These are phyloP conservation scores for Stephanodiscus minutulus DNA, from an alignment of 108 stramenopile genomes.

Conservation along the genomic window DNA sequence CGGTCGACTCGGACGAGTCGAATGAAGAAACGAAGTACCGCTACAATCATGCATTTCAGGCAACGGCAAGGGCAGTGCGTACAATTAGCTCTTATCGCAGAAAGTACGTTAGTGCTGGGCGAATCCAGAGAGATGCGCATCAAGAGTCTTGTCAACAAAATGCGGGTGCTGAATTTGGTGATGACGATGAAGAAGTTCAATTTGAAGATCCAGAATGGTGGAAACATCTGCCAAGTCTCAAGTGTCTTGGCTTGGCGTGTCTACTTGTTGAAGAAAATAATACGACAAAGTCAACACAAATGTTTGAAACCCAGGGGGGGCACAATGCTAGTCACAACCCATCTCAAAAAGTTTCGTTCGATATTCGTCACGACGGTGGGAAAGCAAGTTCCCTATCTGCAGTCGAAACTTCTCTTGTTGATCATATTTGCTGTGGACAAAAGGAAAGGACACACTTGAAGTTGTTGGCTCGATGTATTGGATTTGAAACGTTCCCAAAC, in stretches of 20 bases:
- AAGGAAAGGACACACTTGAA: constrained; percentile 67
- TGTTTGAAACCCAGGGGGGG: constrained; percentile 10
- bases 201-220: constrained; percentile 93
- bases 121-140: neutral
- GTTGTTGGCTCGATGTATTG: constrained; percentile 73
- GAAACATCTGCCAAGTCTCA: constrained; percentile 83
- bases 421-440: constrained; percentile 50
- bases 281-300: constrained; percentile 23
- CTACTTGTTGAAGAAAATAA: constrained; percentile 55
- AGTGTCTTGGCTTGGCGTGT: constrained; percentile 85
- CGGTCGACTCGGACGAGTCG: constrained; percentile 26
- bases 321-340: neutral
- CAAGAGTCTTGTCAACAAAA: neutral
- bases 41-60: constrained; percentile 38
- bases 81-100: constrained; percentile 29
- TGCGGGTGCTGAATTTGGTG: neutral
- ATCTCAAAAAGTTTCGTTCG: constrained; percentile 33
- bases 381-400: constrained; percentile 33
- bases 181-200: constrained; percentile 68
- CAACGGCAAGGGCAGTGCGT: constrained; percentile 29
- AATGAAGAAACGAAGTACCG: constrained; percentile 38
- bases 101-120: constrained; percentile 1
- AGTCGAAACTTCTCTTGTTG: constrained; percentile 29
- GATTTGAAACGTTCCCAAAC: constrained; percentile 63
- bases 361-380: constrained; percentile 10